Evolutionary conservation across 2,329 filamentous ascomycete species (phyloP).

Genomic region (Penicillium corylophilum): DNA sequence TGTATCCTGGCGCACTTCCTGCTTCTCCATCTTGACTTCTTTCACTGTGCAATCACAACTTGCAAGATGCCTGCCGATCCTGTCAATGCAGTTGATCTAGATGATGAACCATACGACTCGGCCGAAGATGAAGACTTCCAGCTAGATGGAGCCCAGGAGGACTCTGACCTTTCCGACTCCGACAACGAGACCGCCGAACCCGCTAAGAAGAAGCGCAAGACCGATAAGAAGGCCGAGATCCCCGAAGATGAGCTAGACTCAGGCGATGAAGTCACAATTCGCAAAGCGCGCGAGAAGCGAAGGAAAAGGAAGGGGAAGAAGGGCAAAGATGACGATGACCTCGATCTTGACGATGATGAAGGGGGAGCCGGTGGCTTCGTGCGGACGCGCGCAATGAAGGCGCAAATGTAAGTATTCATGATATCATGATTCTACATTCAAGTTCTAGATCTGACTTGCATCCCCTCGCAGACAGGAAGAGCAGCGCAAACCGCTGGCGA

Average conservation of each 20-base stretch:
- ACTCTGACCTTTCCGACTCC: conserved; percentile 34
- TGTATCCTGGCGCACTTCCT: conserved; percentile 3
- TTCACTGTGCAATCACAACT: not conserved
- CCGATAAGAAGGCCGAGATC: conserved; percentile 21
- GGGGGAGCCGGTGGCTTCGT: conserved; percentile 53
- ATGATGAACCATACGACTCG: conserved; percentile 40
- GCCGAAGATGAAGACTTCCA: conserved; percentile 42
- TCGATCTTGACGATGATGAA: conserved; percentile 42
- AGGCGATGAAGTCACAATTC: conserved; percentile 58
- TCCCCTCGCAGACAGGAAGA: conserved; percentile 43
- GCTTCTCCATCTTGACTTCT: conserved; percentile 2
- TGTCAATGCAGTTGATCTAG: conserved; percentile 20
- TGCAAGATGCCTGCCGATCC: conserved; percentile 22
- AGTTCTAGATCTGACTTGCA: conserved; percentile 3
- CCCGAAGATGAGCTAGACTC: conserved; percentile 50
- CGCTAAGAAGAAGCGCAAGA: conserved; percentile 42
- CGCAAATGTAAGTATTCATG: conserved; percentile 41
- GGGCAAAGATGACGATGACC: conserved; percentile 36
- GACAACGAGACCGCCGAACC: conserved; percentile 33
- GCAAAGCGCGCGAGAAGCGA: conserved; percentile 45
- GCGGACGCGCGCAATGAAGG: conserved; percentile 54
- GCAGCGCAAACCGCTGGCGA: conserved; percentile 49
- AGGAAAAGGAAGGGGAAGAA: conserved; percentile 39
- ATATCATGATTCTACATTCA: not conserved
- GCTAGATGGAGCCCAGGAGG: conserved; percentile 34